Percentiles rank a stretch among this genome's conserved stretches.
Conservation (phyloP, 2,329 filamentous ascomycete species). For the Dothistroma pini region DNA sequence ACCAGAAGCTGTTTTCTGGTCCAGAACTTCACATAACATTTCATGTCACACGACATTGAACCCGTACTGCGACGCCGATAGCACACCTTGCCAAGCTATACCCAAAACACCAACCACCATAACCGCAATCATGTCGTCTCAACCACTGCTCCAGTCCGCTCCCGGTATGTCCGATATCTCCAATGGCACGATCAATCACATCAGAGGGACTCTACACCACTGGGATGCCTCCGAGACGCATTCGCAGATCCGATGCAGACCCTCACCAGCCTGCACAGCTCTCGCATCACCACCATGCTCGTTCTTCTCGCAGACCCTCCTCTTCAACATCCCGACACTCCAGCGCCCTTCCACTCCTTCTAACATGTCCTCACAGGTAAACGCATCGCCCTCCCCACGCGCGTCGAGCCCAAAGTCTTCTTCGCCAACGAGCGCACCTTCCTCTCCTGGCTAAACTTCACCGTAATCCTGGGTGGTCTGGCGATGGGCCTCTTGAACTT, state of each 20-base stretch:
- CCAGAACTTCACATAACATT: background rate
- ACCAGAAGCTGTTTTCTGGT: background rate
- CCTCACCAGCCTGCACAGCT: background rate
- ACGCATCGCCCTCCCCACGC: slow-evolving; percentile 94
- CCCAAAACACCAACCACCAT: slow-evolving; percentile 8
- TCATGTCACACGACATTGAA: too few relatives aligned
- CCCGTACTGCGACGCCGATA: background rate
- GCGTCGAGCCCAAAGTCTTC: slow-evolving; percentile 99
- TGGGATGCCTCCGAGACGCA: too few relatives aligned
- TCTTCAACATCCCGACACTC: background rate
- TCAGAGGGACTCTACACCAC: background rate
- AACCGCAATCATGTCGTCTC: slow-evolving; percentile 72
- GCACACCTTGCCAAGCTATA: background rate
- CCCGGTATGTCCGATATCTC: slow-evolving; percentile 60
- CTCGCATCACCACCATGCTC: too few relatives aligned
- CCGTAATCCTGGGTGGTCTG: slow-evolving; percentile 93
- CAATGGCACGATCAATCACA: background rate
- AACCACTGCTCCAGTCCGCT: slow-evolving; percentile 91
- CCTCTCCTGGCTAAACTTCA: slow-evolving; percentile 99
- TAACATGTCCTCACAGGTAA: slow-evolving; percentile 62
- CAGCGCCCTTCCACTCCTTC: slow-evolving; percentile 13
- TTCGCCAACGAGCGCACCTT: slow-evolving; percentile 99
- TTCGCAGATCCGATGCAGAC: background rate
- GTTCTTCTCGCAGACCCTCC: background rate
- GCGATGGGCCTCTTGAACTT: slow-evolving; percentile 96